A percentile compares a stretch with the other conserved stretches of the same genome.
These are phyloP conservation scores for Tricholoma sp. DNA, from an alignment of 768 basidiomycete genomes.

Conservation along the genomic window DNA sequence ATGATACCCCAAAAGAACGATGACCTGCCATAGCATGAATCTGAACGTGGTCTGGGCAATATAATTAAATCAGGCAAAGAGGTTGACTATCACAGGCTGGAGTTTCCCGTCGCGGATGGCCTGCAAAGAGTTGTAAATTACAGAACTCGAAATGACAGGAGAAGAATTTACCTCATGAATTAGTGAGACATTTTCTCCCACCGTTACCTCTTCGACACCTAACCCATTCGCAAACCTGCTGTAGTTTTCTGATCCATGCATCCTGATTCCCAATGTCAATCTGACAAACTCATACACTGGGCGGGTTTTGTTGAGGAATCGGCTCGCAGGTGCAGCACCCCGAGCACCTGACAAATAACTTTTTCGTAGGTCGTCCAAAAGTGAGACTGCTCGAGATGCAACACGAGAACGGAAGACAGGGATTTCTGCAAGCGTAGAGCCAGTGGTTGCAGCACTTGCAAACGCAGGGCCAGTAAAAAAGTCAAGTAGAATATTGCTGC, in stretches of 20 bases:
- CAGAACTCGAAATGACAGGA: neutral
- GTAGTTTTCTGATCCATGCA: conserved; percentile 78
- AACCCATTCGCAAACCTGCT: conserved; percentile 55
- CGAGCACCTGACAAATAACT: conserved; percentile 55
- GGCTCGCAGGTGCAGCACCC: conserved; percentile 64
- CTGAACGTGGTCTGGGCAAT: neutral
- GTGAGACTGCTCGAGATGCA: conserved; percentile 38
- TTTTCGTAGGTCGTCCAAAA: conserved; percentile 44
- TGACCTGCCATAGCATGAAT: too few species aligned
- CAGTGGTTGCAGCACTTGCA: conserved; percentile 24
- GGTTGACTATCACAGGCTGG: conserved; percentile 36
- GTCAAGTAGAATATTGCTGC: conserved; percentile 60
- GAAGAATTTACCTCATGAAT: conserved; percentile 64
- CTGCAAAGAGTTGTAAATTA: conserved; percentile 16
- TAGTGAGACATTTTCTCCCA: conserved; percentile 66
- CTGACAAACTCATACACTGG: conserved; percentile 77
- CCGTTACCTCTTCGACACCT: conserved; percentile 59
- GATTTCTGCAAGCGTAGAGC: conserved; percentile 32
- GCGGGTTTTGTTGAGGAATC: conserved; percentile 61
- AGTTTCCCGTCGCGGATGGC: conserved; percentile 52
- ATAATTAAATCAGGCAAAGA: conserved; percentile 30
- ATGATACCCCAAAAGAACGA: too few species aligned
- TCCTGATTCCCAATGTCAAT: conserved; percentile 62
- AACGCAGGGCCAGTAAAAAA: conserved; percentile 39
- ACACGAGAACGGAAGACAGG: conserved; percentile 52